Conservation (phyloP, 2,329 filamentous ascomycete genomes). For the Aspergillus uvarum region DNA sequence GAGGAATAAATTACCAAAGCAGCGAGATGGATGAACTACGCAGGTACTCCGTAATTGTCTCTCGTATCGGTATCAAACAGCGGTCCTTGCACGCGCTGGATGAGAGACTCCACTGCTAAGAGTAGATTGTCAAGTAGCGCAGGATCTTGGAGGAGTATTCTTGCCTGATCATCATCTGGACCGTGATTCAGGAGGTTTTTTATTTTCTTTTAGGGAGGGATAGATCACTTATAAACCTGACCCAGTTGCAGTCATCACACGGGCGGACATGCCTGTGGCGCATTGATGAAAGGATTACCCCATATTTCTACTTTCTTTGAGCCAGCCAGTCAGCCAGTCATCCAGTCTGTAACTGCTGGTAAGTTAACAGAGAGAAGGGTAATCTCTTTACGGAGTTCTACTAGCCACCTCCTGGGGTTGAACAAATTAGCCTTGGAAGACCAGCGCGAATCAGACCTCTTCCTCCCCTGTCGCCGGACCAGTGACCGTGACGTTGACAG, state of each 20-base stretch:
- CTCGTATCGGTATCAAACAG: conserved; percentile 3
- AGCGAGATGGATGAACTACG: background rate
- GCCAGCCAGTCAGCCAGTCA: background rate
- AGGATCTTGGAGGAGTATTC: background rate
- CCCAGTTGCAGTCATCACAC: background rate
- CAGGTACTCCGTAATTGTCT: background rate
- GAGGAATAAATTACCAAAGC: conserved; percentile 14
- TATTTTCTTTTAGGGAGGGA: background rate
- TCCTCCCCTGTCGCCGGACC: background rate
- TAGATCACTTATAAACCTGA: background rate
- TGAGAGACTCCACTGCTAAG: background rate
- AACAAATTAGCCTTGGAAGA: background rate
- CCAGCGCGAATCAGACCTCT: background rate
- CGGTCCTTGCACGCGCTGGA: background rate
- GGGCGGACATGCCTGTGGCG: conserved; percentile 6
- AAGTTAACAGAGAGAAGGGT: background rate
- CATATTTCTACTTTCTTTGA: background rate
- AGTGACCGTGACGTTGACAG: background rate
- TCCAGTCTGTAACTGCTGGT: background rate
- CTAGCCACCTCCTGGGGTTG: background rate
- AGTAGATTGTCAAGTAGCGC: background rate
- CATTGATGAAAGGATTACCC: conserved; percentile 1
- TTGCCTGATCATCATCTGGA: background rate
- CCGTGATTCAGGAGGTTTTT: background rate
- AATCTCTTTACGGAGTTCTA: no score